A percentile compares a stretch with the other conserved stretches of the same genome.
Evolutionary conservation across 2,329 filamentous ascomycete species (phyloP).

Genomic region (Fusarium chaquense): DNA sequence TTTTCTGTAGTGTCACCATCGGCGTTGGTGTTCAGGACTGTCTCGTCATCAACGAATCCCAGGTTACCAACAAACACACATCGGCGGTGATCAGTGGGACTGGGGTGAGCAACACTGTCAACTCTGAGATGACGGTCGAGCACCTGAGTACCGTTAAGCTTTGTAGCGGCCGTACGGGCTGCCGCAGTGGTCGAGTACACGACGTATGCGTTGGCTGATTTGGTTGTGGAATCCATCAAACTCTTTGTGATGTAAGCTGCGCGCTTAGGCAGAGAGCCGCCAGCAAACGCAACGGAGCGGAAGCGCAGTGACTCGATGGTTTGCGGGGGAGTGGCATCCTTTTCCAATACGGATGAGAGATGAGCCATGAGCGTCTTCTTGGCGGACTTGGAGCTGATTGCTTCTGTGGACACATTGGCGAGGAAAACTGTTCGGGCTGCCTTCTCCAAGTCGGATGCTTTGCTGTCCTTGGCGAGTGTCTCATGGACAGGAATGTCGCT

Average conservation of each 20-base stretch:
- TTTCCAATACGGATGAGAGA: conserved; percentile 78
- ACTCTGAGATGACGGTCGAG: conserved; percentile 90
- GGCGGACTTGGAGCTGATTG: conserved; percentile 83
- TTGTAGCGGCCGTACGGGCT: conserved; percentile 79
- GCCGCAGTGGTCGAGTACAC: conserved; percentile 84
- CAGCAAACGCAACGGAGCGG: conserved; percentile 89
- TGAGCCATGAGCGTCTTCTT: conserved; percentile 83
- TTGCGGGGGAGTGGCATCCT: conserved; percentile 66
- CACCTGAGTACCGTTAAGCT: conserved; percentile 85
- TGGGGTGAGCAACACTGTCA: conserved; percentile 90
- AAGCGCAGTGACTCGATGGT: conserved; percentile 93
- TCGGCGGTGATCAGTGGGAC: conserved; percentile 83
- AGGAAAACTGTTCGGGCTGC: conserved; percentile 91
- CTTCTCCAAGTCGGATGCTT: conserved; percentile 78
- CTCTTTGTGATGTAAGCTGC: conserved; percentile 94
- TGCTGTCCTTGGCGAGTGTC: conserved; percentile 65
- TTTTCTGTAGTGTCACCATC: conserved; percentile 76
- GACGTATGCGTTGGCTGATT: conserved; percentile 92
- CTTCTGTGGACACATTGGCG: conserved; percentile 86
- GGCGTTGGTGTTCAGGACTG: conserved; percentile 72
- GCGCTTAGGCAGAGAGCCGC: conserved; percentile 83
- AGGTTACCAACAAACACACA: conserved; percentile 98
- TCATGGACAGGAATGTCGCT: conserved; percentile 67
- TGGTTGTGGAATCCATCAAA: conserved; percentile 90
- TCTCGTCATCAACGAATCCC: conserved; percentile 95